Evolutionary conservation across 495 filamentous ascomycete species (phyloP), one percentile per base, ranked within the genome.

Genomic region (Penicillium flavigenum): DNA sequence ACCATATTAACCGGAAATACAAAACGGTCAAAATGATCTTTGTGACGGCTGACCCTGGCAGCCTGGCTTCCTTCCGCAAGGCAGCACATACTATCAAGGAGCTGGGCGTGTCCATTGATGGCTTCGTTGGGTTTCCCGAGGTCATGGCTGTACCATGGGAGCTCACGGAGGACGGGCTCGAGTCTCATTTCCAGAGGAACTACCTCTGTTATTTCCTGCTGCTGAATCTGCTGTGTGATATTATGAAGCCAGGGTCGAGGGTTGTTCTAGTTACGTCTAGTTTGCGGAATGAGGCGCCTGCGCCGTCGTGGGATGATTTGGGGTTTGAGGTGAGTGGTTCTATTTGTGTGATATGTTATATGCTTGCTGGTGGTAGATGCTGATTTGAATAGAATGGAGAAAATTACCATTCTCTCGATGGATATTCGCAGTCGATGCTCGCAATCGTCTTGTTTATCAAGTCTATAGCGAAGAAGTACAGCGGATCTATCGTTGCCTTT

Each of bases 1-100:
- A 75, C 51, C 62, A 73, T 58, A 69, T 78, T 63, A 63, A 61
- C 47, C 61, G 52, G 54, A 65, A 57, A 26, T 45, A 54, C 46
- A 63, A 43, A 20, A 27, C 67, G 55, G 45, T 55, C 42, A 56
- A 66, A 8, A 59, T 67, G 26, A 47, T 67, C 20, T 67, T 64
- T 51, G 51, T 69, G 5, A 54, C 64, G 9, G 60, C 59, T 0
- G 57, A 69, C 26, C 36, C 56, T 1, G n/a, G 26, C 34, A 57
- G 49, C 27, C 47, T 69, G 8, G 29, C 54, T 20, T 59, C 62
- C 5, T 48, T 69, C 36, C 55, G 39, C 14, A 52, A 54, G 12
- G 66, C 64, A 27, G 61, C 61, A 4, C 17, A 55, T 0, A 54
- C 51, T 2, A 62, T 67, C 26, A 58, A 59, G 16, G 54, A 47